Evolutionary conservation across 805 yeast genomes (phyloP).

Genomic region (Candida sithepensis): DNA sequence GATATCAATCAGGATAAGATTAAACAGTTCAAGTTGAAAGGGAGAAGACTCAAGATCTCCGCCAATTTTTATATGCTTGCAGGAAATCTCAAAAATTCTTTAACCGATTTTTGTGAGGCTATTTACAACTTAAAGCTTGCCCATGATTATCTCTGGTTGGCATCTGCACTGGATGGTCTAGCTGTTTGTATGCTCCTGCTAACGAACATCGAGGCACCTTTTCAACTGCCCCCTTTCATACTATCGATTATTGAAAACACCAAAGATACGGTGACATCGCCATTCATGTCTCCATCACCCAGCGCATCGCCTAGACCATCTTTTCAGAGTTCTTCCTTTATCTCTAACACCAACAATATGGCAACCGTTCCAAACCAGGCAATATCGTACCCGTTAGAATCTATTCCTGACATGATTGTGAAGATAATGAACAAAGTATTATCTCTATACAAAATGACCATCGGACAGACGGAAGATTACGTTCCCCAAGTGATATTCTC

Average conservation of each 20-base stretch:
- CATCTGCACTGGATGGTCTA: slow-evolving; percentile 79
- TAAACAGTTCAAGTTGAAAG: slow-evolving; percentile 45
- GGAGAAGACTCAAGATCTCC: slow-evolving; percentile 70
- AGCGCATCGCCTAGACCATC: slow-evolving; percentile 49
- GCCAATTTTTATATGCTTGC: slow-evolving; percentile 78
- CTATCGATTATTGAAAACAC: slow-evolving; percentile 20
- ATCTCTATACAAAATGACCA: slow-evolving; percentile 47
- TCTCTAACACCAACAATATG: slow-evolving; percentile 12
- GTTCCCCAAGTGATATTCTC: slow-evolving; percentile 80
- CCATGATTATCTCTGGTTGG: slow-evolving; percentile 84
- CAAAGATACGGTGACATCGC: slow-evolving; percentile 22
- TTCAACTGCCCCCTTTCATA: slow-evolving; percentile 40
- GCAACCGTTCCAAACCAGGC: slow-evolving; percentile 5
- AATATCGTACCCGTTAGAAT: slow-evolving; percentile 18
- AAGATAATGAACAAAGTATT: slow-evolving; percentile 37
- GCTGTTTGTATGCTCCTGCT: slow-evolving; percentile 63
- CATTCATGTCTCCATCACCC: slow-evolving; percentile 27
- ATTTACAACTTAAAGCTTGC: slow-evolving; percentile 52
- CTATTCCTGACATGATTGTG: slow-evolving; percentile 35
- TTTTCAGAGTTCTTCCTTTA: slow-evolving; percentile 23
- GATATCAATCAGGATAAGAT: slow-evolving; percentile 33
- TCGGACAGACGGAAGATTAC: slow-evolving; percentile 60
- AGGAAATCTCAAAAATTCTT: slow-evolving; percentile 72
- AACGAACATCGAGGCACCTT: slow-evolving; percentile 50
- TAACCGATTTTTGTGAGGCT: slow-evolving; percentile 73